phyloP scores from a whole-genome alignment of 176 grass and related monocot genomes.

The Phoenix roebelenii region DNA sequence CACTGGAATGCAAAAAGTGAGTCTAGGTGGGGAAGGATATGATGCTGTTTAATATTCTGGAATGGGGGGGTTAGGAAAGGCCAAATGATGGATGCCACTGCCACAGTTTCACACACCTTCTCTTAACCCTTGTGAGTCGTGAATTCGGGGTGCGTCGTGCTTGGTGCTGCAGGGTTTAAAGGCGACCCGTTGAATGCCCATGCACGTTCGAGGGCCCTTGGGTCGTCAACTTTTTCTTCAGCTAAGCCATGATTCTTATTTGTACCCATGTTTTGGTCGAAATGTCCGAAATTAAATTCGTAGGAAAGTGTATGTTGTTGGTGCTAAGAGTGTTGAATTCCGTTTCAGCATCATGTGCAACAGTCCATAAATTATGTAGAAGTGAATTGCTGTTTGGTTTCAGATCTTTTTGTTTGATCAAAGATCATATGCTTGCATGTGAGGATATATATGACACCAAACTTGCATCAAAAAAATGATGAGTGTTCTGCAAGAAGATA shows the following conservation, averaged over 20 bases:
- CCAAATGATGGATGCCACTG: constrained; percentile 13
- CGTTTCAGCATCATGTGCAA: no score
- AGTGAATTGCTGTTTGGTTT: no score
- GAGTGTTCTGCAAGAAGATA: no score
- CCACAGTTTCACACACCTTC: constrained; percentile 10
- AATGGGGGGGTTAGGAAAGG: constrained; percentile 6
- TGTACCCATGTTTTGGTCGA: no score
- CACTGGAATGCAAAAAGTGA: neutral
- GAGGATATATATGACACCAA: no score
- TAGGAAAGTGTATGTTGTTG: no score
- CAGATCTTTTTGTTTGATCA: no score
- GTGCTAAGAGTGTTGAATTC: no score
- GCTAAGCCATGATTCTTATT: neutral
- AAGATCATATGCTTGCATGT: no score
- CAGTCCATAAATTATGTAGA: no score
- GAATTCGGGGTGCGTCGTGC: constrained; percentile 24
- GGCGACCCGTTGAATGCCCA: constrained; percentile 17
- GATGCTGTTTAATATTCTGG: constrained; percentile 7
- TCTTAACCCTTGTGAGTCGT: constrained; percentile 23
- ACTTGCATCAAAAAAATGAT: no score
- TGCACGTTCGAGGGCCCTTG: constrained; percentile 24
- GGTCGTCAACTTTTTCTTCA: neutral
- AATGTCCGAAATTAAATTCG: no score
- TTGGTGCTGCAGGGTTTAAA: constrained; percentile 25
- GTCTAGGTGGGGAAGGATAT: constrained; percentile 10